phyloP scores from a whole-genome alignment of 1,139 yeast genomes.

The Magnusiomyces sp. region DNA sequence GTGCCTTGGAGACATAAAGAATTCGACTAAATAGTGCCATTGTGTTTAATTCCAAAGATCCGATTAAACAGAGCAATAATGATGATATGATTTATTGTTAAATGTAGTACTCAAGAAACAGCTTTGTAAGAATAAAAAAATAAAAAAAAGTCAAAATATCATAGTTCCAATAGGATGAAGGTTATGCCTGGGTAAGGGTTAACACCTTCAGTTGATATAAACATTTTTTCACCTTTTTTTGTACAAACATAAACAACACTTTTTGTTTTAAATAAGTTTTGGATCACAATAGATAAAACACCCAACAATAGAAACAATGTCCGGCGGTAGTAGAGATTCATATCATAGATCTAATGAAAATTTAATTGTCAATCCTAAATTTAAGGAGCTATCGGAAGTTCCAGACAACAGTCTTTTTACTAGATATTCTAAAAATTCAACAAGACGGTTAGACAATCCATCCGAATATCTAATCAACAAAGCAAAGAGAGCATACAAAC shows the following conservation, averaged over 20 bases:
- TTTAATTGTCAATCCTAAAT: not conserved
- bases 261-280: not conserved
- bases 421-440: conserved; percentile 35
- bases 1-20: conserved; percentile 7
- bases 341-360: too few species aligned
- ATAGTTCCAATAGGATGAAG: too few species aligned
- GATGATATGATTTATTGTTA: too few species aligned
- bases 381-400: not conserved
- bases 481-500: conserved; percentile 37
- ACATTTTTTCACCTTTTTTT: not conserved
- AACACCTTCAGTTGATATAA: not conserved
- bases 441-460: conserved; percentile 70
- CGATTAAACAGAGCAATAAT: too few species aligned
- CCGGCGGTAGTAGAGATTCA: too few species aligned
- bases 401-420: not conserved
- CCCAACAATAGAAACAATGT: not conserved
- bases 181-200: too few species aligned
- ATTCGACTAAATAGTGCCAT: conserved; percentile 1
- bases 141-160: too few species aligned
- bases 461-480: conserved; percentile 67
- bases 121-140: too few species aligned
- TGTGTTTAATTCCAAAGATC: not conserved
- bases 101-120: too few species aligned
- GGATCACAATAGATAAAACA: not conserved
- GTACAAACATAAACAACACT: too few species aligned